Evolutionary conservation across 768 basidiomycete species (phyloP).

Genomic region (Lanmaoa rubissima): DNA sequence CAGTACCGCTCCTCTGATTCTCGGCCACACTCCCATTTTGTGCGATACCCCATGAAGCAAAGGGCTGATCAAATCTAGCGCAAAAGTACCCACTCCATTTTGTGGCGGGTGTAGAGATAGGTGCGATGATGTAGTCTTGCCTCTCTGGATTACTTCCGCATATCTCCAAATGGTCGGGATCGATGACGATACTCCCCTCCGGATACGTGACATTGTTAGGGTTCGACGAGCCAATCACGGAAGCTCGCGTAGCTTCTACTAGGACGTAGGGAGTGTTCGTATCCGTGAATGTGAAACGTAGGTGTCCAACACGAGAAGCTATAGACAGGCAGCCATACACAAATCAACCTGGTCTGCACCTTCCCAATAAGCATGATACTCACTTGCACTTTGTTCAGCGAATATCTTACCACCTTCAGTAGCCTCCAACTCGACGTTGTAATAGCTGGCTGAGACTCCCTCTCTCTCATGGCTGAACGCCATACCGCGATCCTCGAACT

Average conservation of each 20-base stretch:
- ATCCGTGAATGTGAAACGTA: conserved; percentile 63
- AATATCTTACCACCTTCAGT: conserved; percentile 49
- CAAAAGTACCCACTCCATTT: conserved; percentile 50
- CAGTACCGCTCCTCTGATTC: conserved; percentile 34
- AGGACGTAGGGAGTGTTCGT: conserved; percentile 54
- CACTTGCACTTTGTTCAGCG: conserved; percentile 63
- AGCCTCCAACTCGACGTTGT: conserved; percentile 56
- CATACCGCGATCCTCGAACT: conserved; percentile 61
- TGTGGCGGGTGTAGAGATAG: conserved; percentile 42
- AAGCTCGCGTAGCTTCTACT: conserved; percentile 64
- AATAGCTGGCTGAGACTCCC: conserved; percentile 51
- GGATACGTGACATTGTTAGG: conserved; percentile 52
- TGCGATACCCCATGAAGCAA: conserved; percentile 47
- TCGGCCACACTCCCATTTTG: conserved; percentile 41
- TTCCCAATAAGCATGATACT: conserved; percentile 20
- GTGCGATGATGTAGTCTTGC: conserved; percentile 69
- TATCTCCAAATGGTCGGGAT: conserved; percentile 45
- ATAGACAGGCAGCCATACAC: not conserved
- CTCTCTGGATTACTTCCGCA: conserved; percentile 65
- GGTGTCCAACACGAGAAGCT: conserved; percentile 77
- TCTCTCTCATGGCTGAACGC: conserved; percentile 51
- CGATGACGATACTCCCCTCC: conserved; percentile 48
- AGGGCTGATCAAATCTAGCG: conserved; percentile 52
- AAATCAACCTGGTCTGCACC: not conserved
- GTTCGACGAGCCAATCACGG: conserved; percentile 53